Percentiles rank a stretch among this genome's conserved stretches.
Evolutionary conservation across 2,329 filamentous ascomycete genomes (phyloP).

Genomic region (Diaporthe helianthi): DNA sequence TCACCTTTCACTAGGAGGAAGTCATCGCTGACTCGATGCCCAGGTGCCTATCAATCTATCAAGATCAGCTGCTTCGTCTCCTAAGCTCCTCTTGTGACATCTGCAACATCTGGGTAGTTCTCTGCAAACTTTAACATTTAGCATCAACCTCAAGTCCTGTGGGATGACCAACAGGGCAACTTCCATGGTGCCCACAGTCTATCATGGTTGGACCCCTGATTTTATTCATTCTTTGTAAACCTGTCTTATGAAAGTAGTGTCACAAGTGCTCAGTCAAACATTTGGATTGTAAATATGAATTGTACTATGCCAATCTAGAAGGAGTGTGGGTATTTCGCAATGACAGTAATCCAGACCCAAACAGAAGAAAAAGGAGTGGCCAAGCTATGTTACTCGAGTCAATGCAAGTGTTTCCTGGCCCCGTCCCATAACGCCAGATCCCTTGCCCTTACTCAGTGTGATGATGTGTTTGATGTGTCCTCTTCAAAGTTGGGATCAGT

Average conservation of each 20-base stretch:
- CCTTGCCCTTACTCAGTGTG: neutral
- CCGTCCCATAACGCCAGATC: conserved; percentile 26
- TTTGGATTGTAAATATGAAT: neutral
- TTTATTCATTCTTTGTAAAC: no score
- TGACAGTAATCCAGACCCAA: conserved; percentile 15
- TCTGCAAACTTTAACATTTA: no score
- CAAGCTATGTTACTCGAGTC: conserved; percentile 12
- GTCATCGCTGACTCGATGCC: no score
- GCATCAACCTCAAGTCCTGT: no score
- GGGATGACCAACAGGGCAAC: neutral
- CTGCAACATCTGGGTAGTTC: no score
- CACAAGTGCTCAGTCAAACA: neutral
- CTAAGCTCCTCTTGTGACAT: neutral
- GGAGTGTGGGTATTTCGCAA: conserved; percentile 33
- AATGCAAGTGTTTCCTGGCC: conserved; percentile 22
- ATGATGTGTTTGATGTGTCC: neutral
- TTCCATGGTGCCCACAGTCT: neutral
- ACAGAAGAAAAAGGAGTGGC: conserved; percentile 29
- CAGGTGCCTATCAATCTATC: neutral
- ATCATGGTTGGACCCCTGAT: no score
- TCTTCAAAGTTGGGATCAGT: neutral
- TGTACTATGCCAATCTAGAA: conserved; percentile 26
- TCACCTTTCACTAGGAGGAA: no score
- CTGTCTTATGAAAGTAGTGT: no score
- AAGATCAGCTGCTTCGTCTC: neutral